A percentile compares a stretch with the other conserved stretches of the same genome.
Conservation (phyloP, 2,329 filamentous ascomycete genomes). For the Zasmidium angulare region DNA sequence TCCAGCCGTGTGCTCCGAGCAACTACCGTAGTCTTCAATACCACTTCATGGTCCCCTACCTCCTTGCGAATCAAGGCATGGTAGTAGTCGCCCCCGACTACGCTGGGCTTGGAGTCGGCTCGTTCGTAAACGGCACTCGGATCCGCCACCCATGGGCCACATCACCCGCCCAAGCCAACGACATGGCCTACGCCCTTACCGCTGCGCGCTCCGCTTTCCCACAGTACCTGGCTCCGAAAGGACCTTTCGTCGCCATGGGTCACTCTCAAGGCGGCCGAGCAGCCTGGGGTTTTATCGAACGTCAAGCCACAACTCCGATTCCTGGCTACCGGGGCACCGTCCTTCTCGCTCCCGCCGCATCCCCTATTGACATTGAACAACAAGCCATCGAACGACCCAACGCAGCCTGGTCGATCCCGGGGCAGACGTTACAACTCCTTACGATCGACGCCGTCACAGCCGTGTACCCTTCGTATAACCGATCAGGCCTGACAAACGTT, state of each 20-base stretch:
- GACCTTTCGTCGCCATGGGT: conserved; percentile 47
- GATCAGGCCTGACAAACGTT: too few species aligned
- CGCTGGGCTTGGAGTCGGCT: conserved; percentile 25
- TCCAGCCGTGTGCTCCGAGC: conserved; percentile 25
- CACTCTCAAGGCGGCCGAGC: conserved; percentile 50
- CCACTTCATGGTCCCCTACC: conserved; percentile 28
- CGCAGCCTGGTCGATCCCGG: too few species aligned
- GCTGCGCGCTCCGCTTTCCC: conserved; percentile 47
- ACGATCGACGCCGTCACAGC: too few species aligned
- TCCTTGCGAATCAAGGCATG: conserved; percentile 30
- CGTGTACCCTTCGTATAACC: too few species aligned
- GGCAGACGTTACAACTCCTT: too few species aligned
- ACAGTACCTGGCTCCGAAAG: conserved; percentile 25
- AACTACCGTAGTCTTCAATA: conserved; percentile 31
- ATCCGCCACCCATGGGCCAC: conserved; percentile 41
- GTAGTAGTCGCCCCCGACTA: conserved; percentile 32
- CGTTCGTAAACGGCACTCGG: neutral
- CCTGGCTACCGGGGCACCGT: too few species aligned
- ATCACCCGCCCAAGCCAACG: conserved; percentile 41
- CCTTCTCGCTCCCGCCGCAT: too few species aligned
- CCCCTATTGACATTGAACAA: too few species aligned
- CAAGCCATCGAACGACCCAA: too few species aligned
- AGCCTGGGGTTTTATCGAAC: conserved; percentile 43
- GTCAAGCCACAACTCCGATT: conserved; percentile 3
- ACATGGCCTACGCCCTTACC: conserved; percentile 44